A percentile compares a stretch with the other conserved stretches of the same genome.
phyloP scores from a whole-genome alignment of 1,284 basidiomycete species.

The Pyrrhoderma lamaoense region DNA sequence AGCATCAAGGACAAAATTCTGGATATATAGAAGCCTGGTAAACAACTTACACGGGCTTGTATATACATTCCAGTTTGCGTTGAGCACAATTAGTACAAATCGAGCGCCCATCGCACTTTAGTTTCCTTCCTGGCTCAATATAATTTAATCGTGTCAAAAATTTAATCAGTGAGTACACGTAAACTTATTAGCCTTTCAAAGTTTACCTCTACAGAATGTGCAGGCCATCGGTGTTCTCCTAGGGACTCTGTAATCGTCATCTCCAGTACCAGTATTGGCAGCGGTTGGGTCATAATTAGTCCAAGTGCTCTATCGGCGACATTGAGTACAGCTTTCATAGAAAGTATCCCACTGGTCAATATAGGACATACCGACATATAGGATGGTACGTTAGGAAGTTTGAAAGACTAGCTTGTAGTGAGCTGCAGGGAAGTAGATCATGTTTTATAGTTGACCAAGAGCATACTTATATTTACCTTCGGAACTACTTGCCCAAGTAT shows the following conservation, averaged over 20 bases:
- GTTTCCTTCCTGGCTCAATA: conserved; percentile 16
- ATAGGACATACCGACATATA: too few species aligned
- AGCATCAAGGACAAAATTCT: neutral
- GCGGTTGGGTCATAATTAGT: conserved; percentile 2
- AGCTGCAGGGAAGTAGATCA: too few species aligned
- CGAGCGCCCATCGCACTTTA: conserved; percentile 20
- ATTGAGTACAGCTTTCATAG: too few species aligned
- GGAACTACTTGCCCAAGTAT: too few species aligned
- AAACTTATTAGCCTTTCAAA: neutral
- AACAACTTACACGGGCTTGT: conserved; percentile 18
- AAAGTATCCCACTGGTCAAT: too few species aligned
- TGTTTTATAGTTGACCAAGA: too few species aligned
- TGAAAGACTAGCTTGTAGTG: too few species aligned
- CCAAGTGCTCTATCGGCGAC: neutral
- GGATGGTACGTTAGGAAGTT: too few species aligned
- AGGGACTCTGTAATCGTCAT: conserved; percentile 17
- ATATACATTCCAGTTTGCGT: conserved; percentile 18
- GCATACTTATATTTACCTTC: too few species aligned
- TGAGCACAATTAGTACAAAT: conserved; percentile 19
- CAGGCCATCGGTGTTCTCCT: conserved; percentile 20
- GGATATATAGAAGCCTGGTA: neutral
- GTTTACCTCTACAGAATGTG: conserved; percentile 19
- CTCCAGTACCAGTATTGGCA: conserved; percentile 3
- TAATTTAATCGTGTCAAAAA: neutral
- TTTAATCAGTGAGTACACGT: conserved; percentile 1